Percentiles rank a stretch among this genome's conserved stretches.
Evolutionary conservation across 148 eudicot genomes (phyloP).

Genomic region (Dianthus caryophyllus): DNA sequence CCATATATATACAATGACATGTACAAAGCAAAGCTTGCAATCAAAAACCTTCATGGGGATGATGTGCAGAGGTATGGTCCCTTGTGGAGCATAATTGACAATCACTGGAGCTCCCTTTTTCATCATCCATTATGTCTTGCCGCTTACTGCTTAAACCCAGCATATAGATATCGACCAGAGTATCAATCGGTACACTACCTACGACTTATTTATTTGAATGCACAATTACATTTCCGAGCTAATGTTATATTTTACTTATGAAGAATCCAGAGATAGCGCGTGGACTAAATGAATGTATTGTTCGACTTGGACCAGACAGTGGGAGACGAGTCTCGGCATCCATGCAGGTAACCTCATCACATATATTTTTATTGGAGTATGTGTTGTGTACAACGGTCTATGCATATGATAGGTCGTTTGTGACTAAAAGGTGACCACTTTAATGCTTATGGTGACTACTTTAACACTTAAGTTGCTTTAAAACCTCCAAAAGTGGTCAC

Average conservation of each 20-base stretch:
- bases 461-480: too few species aligned
- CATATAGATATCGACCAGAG: conserved; percentile 76
- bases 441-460: too few species aligned
- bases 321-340: conserved; percentile 80
- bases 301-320: conserved; percentile 68
- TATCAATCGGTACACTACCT: conserved; percentile 55
- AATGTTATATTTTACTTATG: conserved; percentile 21
- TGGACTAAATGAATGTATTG: conserved; percentile 86
- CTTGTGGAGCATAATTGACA: conserved; percentile 82
- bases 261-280: conserved; percentile 87
- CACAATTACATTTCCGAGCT: conserved; percentile 5
- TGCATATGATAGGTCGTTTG: too few species aligned
- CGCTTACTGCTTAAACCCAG: conserved; percentile 84
- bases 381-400: too few species aligned
- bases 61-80: conserved; percentile 70
- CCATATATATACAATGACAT: conserved; percentile 76
- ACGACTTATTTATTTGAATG: conserved; percentile 8
- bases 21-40: conserved; percentile 65
- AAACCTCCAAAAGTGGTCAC: too few species aligned
- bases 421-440: too few species aligned
- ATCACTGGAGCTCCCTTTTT: conserved; percentile 53
- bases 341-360: conserved; percentile 52
- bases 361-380: not conserved
- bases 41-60: conserved; percentile 62
- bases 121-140: conserved; percentile 81